Percentiles rank a stretch among this genome's conserved stretches.
phyloP scores from a whole-genome alignment of 352 stramenopile genomes.

The Aphanomyces euteiches region DNA sequence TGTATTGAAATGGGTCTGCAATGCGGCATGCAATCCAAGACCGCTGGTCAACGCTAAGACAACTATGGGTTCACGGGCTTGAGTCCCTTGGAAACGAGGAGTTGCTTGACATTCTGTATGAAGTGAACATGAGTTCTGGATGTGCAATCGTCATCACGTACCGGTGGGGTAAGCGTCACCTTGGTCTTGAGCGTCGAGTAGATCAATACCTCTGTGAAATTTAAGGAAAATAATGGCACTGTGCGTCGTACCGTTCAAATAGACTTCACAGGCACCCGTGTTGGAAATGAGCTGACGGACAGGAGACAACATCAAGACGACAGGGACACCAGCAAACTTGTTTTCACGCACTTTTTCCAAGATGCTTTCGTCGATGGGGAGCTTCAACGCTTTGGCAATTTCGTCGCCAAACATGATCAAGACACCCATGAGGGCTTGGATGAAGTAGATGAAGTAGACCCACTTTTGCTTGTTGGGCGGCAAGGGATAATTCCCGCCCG shows the following conservation, averaged over 20 bases:
- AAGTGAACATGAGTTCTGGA: not conserved
- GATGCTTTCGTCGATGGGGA: constrained; percentile 5
- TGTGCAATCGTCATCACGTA: not conserved
- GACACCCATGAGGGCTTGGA: constrained; percentile 20
- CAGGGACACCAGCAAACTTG: constrained; percentile 1
- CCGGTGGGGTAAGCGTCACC: not conserved
- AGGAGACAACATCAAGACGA: constrained; percentile 20
- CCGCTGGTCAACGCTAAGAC: too few relatives aligned
- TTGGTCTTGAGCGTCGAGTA: constrained; percentile 18
- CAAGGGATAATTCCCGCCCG: constrained; percentile 17
- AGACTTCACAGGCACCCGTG: constrained; percentile 29
- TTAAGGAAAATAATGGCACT: not conserved
- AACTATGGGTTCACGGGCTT: not conserved
- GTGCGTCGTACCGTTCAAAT: constrained; percentile 22
- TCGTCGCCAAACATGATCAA: constrained; percentile 23
- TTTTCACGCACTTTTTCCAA: constrained; percentile 16
- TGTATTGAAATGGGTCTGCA: constrained; percentile 25
- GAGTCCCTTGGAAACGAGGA: constrained; percentile 14
- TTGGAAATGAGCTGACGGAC: constrained; percentile 22
- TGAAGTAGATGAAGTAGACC: constrained; percentile 5
- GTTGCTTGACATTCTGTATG: constrained; percentile 11
- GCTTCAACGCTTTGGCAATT: not conserved
- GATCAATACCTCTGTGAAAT: constrained; percentile 12
- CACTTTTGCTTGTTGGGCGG: constrained; percentile 10
- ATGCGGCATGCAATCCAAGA: constrained; percentile 9